Evolutionary conservation across 2,329 filamentous ascomycete species (phyloP).

Genomic region (Thyridium curvatum): DNA sequence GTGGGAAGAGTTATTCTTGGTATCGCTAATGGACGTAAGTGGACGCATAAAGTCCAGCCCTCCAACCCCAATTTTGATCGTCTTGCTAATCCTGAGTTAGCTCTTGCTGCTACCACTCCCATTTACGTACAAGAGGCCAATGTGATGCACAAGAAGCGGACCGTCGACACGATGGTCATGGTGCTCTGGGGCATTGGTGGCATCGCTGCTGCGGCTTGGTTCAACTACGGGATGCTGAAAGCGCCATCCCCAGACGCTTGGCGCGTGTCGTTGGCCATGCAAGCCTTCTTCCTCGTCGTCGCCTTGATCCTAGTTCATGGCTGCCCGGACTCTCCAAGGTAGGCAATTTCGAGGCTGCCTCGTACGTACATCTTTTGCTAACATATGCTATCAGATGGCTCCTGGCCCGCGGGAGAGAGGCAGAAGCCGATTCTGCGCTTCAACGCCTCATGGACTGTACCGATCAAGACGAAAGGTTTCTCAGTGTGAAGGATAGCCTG

Average conservation of each 20-base stretch:
- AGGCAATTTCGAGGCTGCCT: too few relatives aligned
- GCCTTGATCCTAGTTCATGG: not conserved
- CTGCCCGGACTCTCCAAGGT: too few relatives aligned
- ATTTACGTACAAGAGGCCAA: conserved; percentile 1
- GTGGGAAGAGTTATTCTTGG: not conserved
- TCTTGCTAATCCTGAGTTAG: not conserved
- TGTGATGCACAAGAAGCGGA: conserved; percentile 1
- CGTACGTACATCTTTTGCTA: too few relatives aligned
- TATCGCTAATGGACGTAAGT: conserved; percentile 1
- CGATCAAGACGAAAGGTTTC: too few relatives aligned
- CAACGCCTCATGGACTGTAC: too few relatives aligned
- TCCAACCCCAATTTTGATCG: too few relatives aligned
- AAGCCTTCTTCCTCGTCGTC: conserved; percentile 1
- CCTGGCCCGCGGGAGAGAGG: too few relatives aligned
- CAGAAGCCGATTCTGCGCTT: too few relatives aligned
- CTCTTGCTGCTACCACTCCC: not conserved
- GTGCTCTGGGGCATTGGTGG: conserved; percentile 1
- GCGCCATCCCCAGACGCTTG: not conserved
- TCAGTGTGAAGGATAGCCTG: not conserved
- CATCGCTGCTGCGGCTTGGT: not conserved
- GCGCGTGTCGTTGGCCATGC: not conserved
- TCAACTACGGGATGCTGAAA: conserved; percentile 1
- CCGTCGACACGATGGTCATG: conserved; percentile 1
- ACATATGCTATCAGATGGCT: too few relatives aligned
- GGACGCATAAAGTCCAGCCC: not conserved